Evolutionary conservation across 2,329 filamentous ascomycete genomes (phyloP).

Genomic region (Neopestalotiopsis clavispora): DNA sequence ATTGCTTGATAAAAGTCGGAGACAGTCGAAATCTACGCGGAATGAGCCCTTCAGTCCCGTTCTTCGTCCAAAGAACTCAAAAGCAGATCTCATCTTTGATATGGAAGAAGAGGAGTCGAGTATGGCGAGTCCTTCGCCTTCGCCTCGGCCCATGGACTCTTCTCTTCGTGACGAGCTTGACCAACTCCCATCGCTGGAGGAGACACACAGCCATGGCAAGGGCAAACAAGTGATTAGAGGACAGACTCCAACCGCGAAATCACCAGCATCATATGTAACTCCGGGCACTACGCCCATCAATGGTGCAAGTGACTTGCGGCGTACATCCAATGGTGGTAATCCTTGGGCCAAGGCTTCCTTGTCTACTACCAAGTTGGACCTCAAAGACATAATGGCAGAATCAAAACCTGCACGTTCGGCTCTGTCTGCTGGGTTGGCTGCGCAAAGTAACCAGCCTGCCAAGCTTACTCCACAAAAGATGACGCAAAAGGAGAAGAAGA

Average conservation of each 20-base stretch:
- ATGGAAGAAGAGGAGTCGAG: constrained; percentile 80
- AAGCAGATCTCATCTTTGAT: constrained; percentile 83
- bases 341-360: constrained; percentile 59
- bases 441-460: constrained; percentile 50
- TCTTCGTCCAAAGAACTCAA: constrained; percentile 70
- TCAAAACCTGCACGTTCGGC: constrained; percentile 54
- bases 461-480: constrained; percentile 62
- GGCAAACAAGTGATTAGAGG: constrained; percentile 37
- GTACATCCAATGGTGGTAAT: constrained; percentile 32
- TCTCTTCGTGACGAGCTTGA: constrained; percentile 33
- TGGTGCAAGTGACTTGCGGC: constrained; percentile 22
- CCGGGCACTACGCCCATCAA: constrained; percentile 17
- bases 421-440: constrained; percentile 58
- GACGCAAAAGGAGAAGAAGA: constrained; percentile 93
- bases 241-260: constrained; percentile 20
- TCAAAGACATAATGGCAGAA: constrained; percentile 77
- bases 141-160: constrained; percentile 24
- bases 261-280: constrained; percentile 17
- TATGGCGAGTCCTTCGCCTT: constrained; percentile 37
- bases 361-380: constrained; percentile 67
- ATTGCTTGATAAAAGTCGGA: constrained; percentile 49
- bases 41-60: constrained; percentile 69
- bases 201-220: constrained; percentile 44
- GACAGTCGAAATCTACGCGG: constrained; percentile 49
- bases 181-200: constrained; percentile 34